These are phyloP conservation scores for Leishmania braziliensis DNA, from an alignment of 208 protist species.

Conservation along the genomic window DNA sequence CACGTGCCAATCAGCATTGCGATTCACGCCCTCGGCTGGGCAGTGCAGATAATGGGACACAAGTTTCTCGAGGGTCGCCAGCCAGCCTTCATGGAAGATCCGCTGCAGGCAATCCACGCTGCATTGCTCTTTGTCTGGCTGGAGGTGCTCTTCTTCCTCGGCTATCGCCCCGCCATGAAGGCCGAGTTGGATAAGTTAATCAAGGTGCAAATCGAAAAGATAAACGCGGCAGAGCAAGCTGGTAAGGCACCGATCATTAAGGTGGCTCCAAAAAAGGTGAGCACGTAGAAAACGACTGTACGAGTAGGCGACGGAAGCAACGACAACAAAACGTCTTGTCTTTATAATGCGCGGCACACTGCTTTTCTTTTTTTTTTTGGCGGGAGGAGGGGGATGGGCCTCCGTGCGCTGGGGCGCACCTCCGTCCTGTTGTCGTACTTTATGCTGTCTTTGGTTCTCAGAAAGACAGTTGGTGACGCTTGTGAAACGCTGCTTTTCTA, in stretches of 20 bases:
- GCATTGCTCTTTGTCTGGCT: slow-evolving; percentile 77
- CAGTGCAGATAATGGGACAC: slow-evolving; percentile 71
- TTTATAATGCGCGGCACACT: slow-evolving; percentile 4
- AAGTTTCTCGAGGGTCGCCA: slow-evolving; percentile 45
- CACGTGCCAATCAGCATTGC: slow-evolving; percentile 35
- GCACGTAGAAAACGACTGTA: neutral
- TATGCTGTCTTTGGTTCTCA: neutral
- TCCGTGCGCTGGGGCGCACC: neutral
- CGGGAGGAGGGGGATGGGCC: neutral
- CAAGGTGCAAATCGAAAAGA: slow-evolving; percentile 28
- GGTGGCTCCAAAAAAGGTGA: slow-evolving; percentile 2
- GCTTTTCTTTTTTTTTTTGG: slow-evolving; percentile 21
- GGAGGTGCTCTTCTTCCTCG: slow-evolving; percentile 75
- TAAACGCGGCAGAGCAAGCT: slow-evolving; percentile 28
- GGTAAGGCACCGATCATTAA: slow-evolving; percentile 1
- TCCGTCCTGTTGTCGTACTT: neutral
- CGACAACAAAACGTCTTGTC: neutral
- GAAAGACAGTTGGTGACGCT: neutral
- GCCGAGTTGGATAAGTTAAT: slow-evolving; percentile 50
- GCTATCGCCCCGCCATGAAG: slow-evolving; percentile 61
- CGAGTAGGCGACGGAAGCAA: neutral
- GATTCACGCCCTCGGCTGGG: slow-evolving; percentile 54
- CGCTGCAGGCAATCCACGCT: slow-evolving; percentile 68
- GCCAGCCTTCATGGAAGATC: slow-evolving; percentile 80
- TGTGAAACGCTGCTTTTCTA: neutral